A percentile compares a stretch with the other conserved stretches of the same genome.
Conservation (phyloP, 495 filamentous ascomycete species). For the Baudoinia panamericana region DNA sequence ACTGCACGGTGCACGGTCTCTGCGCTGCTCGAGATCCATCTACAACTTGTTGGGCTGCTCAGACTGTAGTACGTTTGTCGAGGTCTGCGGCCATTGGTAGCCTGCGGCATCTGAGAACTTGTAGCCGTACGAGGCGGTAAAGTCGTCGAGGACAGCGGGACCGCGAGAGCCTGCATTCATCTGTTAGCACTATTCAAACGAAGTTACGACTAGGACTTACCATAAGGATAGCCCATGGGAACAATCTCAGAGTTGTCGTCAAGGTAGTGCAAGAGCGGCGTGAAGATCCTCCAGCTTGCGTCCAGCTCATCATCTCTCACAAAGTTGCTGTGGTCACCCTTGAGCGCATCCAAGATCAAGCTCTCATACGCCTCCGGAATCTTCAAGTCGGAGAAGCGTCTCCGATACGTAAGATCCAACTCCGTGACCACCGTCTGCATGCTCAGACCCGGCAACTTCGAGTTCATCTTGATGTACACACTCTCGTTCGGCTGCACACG, state of each 20-base stretch:
- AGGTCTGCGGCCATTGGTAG: conserved; percentile 81
- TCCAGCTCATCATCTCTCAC: conserved; percentile 98
- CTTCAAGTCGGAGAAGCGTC: conserved; percentile 97
- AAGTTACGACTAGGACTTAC: conserved; percentile 41
- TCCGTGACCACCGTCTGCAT: conserved; percentile 99
- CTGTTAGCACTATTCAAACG: conserved; percentile 13
- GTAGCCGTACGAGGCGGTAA: conserved; percentile 94
- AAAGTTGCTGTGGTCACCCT: conserved; percentile 99
- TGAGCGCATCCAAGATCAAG: conserved; percentile 90
- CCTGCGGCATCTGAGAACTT: conserved; percentile 96
- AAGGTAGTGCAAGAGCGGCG: conserved; percentile 90
- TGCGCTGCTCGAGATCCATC: background rate
- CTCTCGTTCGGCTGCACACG: conserved; percentile 98
- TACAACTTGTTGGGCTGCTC: conserved; percentile 49
- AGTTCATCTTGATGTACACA: conserved; percentile 99
- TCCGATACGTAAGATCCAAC: conserved; percentile 94
- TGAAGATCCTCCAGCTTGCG: conserved; percentile 97
- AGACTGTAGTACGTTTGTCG: too few relatives aligned
- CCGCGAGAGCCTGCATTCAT: conserved; percentile 71
- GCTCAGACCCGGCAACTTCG: conserved; percentile 91
- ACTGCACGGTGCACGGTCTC: background rate
- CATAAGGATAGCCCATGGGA: conserved; percentile 99
- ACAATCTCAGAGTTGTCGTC: conserved; percentile 98
- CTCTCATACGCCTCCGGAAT: conserved; percentile 99
- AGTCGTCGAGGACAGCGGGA: conserved; percentile 92